These are phyloP conservation scores for Calocera viscosa DNA, from an alignment of 768 basidiomycete genomes.

Conservation along the genomic window DNA sequence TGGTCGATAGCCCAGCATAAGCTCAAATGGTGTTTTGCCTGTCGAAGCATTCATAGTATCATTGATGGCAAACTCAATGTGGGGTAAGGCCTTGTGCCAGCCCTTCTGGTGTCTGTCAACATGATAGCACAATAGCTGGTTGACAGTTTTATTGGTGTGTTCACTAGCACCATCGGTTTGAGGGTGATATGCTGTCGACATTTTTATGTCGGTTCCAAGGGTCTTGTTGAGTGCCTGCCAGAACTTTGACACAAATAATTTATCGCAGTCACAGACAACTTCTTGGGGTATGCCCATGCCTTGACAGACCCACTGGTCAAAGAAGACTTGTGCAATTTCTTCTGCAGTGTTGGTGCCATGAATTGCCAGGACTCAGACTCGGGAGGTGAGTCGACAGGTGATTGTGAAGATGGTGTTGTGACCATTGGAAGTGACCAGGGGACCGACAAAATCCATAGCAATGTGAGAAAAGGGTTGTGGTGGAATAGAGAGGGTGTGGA, in stretches of 20 bases:
- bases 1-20: conserved; percentile 23
- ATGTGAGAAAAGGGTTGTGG: conserved; percentile 12
- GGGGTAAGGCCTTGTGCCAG: conserved; percentile 25
- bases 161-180: conserved; percentile 31
- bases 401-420: conserved; percentile 11
- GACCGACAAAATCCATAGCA: conserved; percentile 16
- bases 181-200: conserved; percentile 31
- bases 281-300: conserved; percentile 16
- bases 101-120: conserved; percentile 18
- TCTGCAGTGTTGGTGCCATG: conserved; percentile 7
- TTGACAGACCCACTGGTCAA: conserved; percentile 7
- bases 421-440: conserved; percentile 9
- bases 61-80: conserved; percentile 33
- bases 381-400: conserved; percentile 12
- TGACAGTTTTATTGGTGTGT: conserved; percentile 16
- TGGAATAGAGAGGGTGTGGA: conserved; percentile 18
- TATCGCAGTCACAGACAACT: conserved; percentile 29
- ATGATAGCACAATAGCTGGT: conserved; percentile 6
- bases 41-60: conserved; percentile 26
- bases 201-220: conserved; percentile 23
- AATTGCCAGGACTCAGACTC: not conserved
- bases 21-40: conserved; percentile 30
- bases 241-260: conserved; percentile 27
- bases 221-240: conserved; percentile 21
- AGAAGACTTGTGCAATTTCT: conserved; percentile 13